Conservation (phyloP, 2,329 filamentous ascomycete genomes). For the Colletotrichum caudatum region DNA sequence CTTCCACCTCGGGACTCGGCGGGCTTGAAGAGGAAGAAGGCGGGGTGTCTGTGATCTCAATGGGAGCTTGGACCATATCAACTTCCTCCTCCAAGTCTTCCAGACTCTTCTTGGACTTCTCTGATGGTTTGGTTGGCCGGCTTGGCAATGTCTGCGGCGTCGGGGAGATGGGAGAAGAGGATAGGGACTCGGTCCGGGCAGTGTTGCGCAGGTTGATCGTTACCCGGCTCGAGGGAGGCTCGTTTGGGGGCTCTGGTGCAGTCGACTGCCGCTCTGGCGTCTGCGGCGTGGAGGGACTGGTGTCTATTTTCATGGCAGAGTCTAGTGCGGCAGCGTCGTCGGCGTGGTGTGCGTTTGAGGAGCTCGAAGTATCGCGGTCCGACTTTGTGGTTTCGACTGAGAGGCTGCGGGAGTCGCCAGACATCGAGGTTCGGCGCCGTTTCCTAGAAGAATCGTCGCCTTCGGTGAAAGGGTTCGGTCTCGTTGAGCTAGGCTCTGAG, state of each 20-base stretch:
- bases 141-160: constrained; percentile 45
- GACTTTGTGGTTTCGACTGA: constrained; percentile 60
- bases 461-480: constrained; percentile 74
- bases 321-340: constrained; percentile 46
- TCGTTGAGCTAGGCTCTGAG: constrained; percentile 72
- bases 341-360: constrained; percentile 46
- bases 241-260: constrained; percentile 51
- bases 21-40: constrained; percentile 54
- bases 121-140: constrained; percentile 25
- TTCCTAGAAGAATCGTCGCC: constrained; percentile 68
- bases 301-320: constrained; percentile 57
- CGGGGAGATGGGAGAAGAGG: constrained; percentile 60
- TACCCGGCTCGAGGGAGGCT: constrained; percentile 67
- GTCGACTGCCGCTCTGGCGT: constrained; percentile 56
- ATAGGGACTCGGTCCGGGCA: constrained; percentile 54
- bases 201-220: constrained; percentile 70
- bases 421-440: constrained; percentile 70
- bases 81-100: constrained; percentile 59
- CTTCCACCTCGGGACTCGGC: constrained; percentile 59
- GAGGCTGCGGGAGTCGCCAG: constrained; percentile 63
- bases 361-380: constrained; percentile 50
- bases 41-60: constrained; percentile 45
- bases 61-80: constrained; percentile 49
- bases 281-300: constrained; percentile 54
- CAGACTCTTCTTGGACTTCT: constrained; percentile 56